These are phyloP conservation scores for Bjerkandera adusta DNA, from an alignment of 1,284 basidiomycete species.

Conservation along the genomic window DNA sequence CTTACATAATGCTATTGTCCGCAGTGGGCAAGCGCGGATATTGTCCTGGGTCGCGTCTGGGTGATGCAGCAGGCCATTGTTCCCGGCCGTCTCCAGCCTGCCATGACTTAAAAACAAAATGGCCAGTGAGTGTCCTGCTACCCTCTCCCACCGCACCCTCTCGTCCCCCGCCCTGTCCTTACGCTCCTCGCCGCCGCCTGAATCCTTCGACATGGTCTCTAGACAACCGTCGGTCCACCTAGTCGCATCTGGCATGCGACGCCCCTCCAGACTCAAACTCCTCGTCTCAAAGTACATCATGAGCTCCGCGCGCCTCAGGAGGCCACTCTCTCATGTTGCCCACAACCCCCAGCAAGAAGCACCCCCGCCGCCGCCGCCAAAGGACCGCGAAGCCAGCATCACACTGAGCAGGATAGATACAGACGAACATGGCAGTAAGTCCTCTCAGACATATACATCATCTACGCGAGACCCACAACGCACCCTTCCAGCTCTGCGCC, in stretches of 20 bases:
- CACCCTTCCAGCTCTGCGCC: conserved; percentile 7
- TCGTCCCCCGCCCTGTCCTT: neutral
- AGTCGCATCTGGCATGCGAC: conserved; percentile 10
- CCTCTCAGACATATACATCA: conserved; percentile 1
- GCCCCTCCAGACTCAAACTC: conserved; percentile 3
- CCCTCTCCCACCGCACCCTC: neutral
- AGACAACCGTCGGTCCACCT: conserved; percentile 12
- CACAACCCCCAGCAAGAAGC: conserved; percentile 6
- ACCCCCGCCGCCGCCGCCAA: conserved; percentile 13
- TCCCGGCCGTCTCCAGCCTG: too few species aligned
- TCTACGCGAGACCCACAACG: too few species aligned
- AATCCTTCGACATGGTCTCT: conserved; percentile 7
- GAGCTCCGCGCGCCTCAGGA: neutral
- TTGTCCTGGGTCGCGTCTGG: too few species aligned
- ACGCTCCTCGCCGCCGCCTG: neutral
- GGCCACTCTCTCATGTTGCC: conserved; percentile 7
- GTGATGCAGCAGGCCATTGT: too few species aligned
- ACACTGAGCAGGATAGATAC: neutral
- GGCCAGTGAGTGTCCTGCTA: too few species aligned
- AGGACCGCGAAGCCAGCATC: conserved; percentile 7
- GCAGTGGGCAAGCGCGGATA: too few species aligned
- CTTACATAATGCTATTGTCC: too few species aligned
- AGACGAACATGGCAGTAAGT: conserved; percentile 6
- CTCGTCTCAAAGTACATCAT: conserved; percentile 8
- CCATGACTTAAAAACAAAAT: too few species aligned